phyloP scores from a whole-genome alignment of 768 basidiomycete species.

The Pisolithus sp. region DNA sequence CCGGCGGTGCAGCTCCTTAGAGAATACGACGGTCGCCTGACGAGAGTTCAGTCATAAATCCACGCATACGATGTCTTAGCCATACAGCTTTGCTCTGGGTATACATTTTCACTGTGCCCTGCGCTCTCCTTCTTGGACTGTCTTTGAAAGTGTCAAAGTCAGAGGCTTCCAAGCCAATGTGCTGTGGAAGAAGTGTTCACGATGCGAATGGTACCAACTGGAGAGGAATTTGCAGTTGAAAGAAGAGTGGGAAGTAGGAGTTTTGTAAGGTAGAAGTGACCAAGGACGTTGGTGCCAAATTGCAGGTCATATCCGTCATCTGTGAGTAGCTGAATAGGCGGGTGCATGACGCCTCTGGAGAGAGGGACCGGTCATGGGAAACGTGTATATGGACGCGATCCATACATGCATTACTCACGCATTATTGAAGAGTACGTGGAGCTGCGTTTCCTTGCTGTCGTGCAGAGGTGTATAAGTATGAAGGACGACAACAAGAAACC shows the following conservation, averaged over 20 bases:
- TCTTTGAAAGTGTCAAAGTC: slow-evolving; percentile 36
- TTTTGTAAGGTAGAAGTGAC: slow-evolving; percentile 29
- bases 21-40: slow-evolving; percentile 40
- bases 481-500: background rate
- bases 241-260: slow-evolving; percentile 20
- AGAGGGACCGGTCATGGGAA: background rate
- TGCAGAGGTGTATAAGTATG: background rate
- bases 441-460: slow-evolving; percentile 18
- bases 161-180: slow-evolving; percentile 15
- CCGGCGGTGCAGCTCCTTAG: slow-evolving; percentile 36
- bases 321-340: slow-evolving; percentile 16
- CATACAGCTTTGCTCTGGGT: slow-evolving; percentile 28
- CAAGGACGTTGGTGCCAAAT: slow-evolving; percentile 28
- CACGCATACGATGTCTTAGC: background rate
- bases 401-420: slow-evolving; percentile 15
- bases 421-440: slow-evolving; percentile 29
- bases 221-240: slow-evolving; percentile 17
- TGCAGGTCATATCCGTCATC: slow-evolving; percentile 29
- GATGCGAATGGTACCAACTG: slow-evolving; percentile 24
- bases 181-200: slow-evolving; percentile 23
- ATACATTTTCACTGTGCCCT: slow-evolving; percentile 21
- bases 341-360: slow-evolving; percentile 19
- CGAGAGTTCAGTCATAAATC: background rate
- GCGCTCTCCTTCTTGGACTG: slow-evolving; percentile 28
- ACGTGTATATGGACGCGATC: too few relatives aligned